phyloP scores from a whole-genome alignment of 257 asterid genomes.

The Nemophila menziesii region DNA sequence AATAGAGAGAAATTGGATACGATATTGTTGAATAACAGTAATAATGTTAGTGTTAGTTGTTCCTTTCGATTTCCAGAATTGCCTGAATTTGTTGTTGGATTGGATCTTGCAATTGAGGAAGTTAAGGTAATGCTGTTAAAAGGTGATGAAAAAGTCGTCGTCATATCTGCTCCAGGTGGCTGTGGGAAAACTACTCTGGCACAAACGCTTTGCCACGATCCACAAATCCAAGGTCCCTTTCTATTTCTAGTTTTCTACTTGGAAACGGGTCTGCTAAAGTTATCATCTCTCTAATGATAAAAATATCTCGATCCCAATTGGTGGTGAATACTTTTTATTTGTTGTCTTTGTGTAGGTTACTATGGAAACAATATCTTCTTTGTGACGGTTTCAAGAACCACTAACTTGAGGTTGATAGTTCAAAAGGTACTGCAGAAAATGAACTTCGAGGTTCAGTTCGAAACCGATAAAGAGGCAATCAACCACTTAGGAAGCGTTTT shows the following conservation, averaged over 20 bases:
- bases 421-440: conserved; percentile 14
- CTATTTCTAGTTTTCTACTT: too few species aligned
- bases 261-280: neutral
- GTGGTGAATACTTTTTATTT: neutral
- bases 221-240: conserved; percentile 24
- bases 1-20: conserved; percentile 14
- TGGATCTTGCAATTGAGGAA: conserved; percentile 16
- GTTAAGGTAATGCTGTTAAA: conserved; percentile 16
- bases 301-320: too few species aligned
- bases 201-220: conserved; percentile 18
- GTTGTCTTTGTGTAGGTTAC: conserved; percentile 9
- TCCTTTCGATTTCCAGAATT: conserved; percentile 13
- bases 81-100: conserved; percentile 18
- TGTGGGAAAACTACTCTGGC: conserved; percentile 33
- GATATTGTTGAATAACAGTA: neutral
- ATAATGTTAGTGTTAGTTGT: conserved; percentile 10
- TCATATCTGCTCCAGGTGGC: conserved; percentile 31
- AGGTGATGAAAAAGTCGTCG: conserved; percentile 12
- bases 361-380: conserved; percentile 22
- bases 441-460: conserved; percentile 4
- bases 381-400: conserved; percentile 17
- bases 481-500: conserved; percentile 11
- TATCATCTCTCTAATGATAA: too few species aligned
- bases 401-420: conserved; percentile 15
- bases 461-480: conserved; percentile 16